phyloP scores from a whole-genome alignment of 129 eudicot genomes.

The Arctium lappa region DNA sequence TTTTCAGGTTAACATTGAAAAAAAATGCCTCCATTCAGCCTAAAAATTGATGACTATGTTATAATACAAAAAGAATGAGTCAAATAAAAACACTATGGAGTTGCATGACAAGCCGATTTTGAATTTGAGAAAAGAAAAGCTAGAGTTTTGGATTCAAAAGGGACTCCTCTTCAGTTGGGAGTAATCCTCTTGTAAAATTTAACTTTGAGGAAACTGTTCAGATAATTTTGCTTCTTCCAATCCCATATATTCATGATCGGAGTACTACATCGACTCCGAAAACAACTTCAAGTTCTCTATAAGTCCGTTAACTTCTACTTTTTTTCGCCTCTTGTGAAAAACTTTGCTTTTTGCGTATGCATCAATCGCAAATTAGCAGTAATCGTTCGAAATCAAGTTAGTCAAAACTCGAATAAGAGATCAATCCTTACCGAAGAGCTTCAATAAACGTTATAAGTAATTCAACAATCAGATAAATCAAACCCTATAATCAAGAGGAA shows the following conservation, averaged over 20 bases:
- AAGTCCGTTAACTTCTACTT: not conserved
- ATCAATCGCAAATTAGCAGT: not conserved
- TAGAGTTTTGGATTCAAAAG: not conserved
- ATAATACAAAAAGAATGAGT: not conserved
- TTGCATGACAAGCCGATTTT: not conserved
- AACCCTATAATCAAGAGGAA: constrained; percentile 1
- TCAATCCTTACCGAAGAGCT: not conserved
- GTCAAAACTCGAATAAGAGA: not conserved
- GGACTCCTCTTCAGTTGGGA: not conserved
- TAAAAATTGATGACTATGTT: not conserved
- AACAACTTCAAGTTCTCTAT: not conserved
- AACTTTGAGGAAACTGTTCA: not conserved
- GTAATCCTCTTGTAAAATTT: not conserved
- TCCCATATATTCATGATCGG: constrained; percentile 1
- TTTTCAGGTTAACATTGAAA: not conserved
- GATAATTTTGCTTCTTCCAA: not conserved
- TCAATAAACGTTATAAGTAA: not conserved
- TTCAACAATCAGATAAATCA: not conserved
- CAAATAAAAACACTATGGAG: not conserved
- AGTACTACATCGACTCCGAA: not conserved
- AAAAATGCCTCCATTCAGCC: not conserved
- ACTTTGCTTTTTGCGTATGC: not conserved
- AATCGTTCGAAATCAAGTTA: not conserved
- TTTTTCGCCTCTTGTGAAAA: not conserved
- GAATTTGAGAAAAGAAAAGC: not conserved